Percentiles rank a stretch among this genome's conserved stretches.
Evolutionary conservation across 164 flowering plant species (phyloP).

Genomic region (Malania oleifera): DNA sequence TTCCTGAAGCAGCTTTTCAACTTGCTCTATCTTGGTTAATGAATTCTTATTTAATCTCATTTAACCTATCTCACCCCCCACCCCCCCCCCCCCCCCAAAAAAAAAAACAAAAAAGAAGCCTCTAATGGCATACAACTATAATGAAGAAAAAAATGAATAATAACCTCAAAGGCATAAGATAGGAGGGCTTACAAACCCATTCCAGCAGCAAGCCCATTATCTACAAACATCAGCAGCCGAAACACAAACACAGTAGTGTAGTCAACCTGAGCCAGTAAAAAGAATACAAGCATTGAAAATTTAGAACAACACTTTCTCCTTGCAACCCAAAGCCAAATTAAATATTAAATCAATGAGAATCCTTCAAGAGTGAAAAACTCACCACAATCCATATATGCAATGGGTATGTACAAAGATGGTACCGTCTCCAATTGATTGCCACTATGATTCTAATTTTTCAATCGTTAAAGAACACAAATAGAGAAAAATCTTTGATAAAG

Average conservation of each 20-base stretch:
- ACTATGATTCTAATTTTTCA: conserved; percentile 56
- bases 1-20: no score
- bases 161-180: background rate
- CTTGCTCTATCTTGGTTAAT: no score
- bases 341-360: background rate
- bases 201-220: conserved; percentile 91
- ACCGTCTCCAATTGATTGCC: conserved; percentile 77
- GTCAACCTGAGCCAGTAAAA: conserved; percentile 62
- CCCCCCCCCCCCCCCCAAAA: no score
- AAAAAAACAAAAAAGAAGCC: background rate
- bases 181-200: conserved; percentile 86
- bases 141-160: background rate
- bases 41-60: no score
- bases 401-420: conserved; percentile 76
- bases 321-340: background rate
- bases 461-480: conserved; percentile 30
- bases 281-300: background rate
- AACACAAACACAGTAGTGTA: conserved; percentile 84
- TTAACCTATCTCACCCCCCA: no score
- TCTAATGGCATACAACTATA: no score
- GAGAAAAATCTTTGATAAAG: background rate
- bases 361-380: conserved; percentile 15
- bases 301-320: background rate
- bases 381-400: conserved; percentile 99
- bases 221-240: conserved; percentile 92